Percentiles rank a stretch among this genome's conserved stretches.
These are phyloP conservation scores for Bocquillonia castaneifolia DNA, from an alignment of 441 rosid species.

Conservation along the genomic window DNA sequence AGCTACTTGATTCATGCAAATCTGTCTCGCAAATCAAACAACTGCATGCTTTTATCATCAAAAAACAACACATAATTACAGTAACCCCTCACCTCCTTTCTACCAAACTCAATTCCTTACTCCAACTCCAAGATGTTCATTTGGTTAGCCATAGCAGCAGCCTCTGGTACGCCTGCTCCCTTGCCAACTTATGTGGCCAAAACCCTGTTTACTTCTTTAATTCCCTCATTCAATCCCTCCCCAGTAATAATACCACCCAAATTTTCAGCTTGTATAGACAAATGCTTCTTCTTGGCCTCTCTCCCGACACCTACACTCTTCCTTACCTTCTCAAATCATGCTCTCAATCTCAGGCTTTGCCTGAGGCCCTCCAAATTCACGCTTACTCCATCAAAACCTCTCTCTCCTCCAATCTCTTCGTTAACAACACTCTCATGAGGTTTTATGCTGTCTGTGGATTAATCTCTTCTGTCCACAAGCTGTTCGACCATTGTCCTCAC, in stretches of 20 bases:
- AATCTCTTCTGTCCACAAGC: not conserved
- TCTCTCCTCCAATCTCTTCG: constrained; percentile 9
- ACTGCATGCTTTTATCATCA: constrained; percentile 11
- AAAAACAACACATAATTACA: not conserved
- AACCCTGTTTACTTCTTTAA: not conserved
- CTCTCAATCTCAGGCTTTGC: constrained; percentile 6
- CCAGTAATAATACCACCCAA: not conserved
- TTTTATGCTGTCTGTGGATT: constrained; percentile 5
- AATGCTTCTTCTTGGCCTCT: constrained; percentile 6
- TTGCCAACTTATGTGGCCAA: not conserved
- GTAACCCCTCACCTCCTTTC: not conserved
- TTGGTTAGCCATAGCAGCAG: not conserved
- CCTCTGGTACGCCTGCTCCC: constrained; percentile 14
- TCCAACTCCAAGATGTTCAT: not conserved
- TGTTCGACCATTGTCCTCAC: constrained; percentile 11
- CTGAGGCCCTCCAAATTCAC: constrained; percentile 17
- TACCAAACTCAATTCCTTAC: not conserved
- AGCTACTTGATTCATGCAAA: not conserved
- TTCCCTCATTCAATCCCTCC: constrained; percentile 8
- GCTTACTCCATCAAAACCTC: constrained; percentile 13
- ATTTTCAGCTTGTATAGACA: not conserved
- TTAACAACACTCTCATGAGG: constrained; percentile 15
- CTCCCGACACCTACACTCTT: constrained; percentile 17
- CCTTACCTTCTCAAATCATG: constrained; percentile 17
- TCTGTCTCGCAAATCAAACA: constrained; percentile 14